These are phyloP conservation scores for Cordyceps pruinosa DNA, from an alignment of 2,329 filamentous ascomycete genomes.

Conservation along the genomic window DNA sequence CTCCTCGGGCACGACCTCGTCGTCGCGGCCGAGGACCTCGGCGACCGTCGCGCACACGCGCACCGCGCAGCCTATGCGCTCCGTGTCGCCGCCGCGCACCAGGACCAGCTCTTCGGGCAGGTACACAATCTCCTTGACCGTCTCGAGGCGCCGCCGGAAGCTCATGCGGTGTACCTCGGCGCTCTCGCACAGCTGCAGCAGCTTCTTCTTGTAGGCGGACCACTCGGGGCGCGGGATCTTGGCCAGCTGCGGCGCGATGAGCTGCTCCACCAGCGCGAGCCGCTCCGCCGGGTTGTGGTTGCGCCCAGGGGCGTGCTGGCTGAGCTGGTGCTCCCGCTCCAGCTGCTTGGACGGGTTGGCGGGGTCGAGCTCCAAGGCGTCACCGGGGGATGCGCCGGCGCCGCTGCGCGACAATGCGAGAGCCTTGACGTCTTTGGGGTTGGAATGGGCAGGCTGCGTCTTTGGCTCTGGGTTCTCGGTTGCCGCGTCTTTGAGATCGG, in stretches of 20 bases:
- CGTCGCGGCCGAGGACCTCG: conserved; percentile 18
- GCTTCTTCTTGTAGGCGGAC: conserved; percentile 19
- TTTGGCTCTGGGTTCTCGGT: neutral
- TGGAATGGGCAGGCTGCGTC: neutral
- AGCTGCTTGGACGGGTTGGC: neutral
- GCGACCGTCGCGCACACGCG: conserved; percentile 22
- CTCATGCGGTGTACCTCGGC: conserved; percentile 11
- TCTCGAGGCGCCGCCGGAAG: conserved; percentile 18
- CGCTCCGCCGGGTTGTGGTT: neutral
- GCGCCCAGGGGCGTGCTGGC: neutral
- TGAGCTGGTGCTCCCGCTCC: neutral
- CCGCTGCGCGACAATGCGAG: neutral
- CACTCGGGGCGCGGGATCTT: conserved; percentile 18
- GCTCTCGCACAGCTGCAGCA: conserved; percentile 16
- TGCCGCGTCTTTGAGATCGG: neutral
- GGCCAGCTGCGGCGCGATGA: neutral
- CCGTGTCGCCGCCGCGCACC: conserved; percentile 20
- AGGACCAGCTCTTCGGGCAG: conserved; percentile 23
- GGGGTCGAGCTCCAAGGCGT: neutral
- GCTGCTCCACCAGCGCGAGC: neutral
- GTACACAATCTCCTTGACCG: conserved; percentile 22
- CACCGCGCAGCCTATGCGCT: conserved; percentile 20
- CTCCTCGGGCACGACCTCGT: conserved; percentile 17
- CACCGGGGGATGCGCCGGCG: neutral
- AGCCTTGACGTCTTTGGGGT: neutral